phyloP scores from a whole-genome alignment of 2,329 filamentous ascomycete species.

The Epichloe bromicola region DNA sequence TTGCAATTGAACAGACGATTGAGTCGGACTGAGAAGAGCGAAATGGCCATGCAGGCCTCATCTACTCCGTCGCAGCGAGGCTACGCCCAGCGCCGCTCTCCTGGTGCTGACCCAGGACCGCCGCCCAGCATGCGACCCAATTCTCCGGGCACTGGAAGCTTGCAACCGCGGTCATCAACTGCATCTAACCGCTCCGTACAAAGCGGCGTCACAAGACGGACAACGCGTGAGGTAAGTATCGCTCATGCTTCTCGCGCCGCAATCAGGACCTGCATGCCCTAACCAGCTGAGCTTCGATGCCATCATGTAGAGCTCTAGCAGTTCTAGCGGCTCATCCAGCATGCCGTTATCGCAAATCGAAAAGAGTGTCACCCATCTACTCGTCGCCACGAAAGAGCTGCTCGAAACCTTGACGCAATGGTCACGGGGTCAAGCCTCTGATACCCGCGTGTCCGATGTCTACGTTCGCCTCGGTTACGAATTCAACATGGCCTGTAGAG shows the following conservation, averaged over 20 bases:
- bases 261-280: not conserved
- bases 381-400: slow-evolving; percentile 94
- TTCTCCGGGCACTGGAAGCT: slow-evolving; percentile 45
- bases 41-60: slow-evolving; percentile 32
- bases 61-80: slow-evolving; percentile 36
- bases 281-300: not conserved
- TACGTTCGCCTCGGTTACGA: slow-evolving; percentile 96
- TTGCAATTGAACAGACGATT: not conserved
- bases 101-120: slow-evolving; percentile 47
- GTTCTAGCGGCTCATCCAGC: slow-evolving; percentile 40
- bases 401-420: slow-evolving; percentile 95
- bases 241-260: slow-evolving; percentile 1
- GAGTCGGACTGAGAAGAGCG: not conserved
- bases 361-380: slow-evolving; percentile 94
- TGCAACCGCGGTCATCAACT: slow-evolving; percentile 49
- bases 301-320: slow-evolving; percentile 31
- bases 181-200: slow-evolving; percentile 53
- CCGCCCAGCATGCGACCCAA: slow-evolving; percentile 45
- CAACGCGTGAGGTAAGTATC: slow-evolving; percentile 22
- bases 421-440: slow-evolving; percentile 84
- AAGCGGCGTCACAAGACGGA: slow-evolving; percentile 16
- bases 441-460: slow-evolving; percentile 93
- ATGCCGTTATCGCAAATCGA: slow-evolving; percentile 88
- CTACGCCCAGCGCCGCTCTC: slow-evolving; percentile 46
- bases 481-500: slow-evolving; percentile 96